phyloP scores from a whole-genome alignment of 352 stramenopile species.

The Peronospora belbahrii region DNA sequence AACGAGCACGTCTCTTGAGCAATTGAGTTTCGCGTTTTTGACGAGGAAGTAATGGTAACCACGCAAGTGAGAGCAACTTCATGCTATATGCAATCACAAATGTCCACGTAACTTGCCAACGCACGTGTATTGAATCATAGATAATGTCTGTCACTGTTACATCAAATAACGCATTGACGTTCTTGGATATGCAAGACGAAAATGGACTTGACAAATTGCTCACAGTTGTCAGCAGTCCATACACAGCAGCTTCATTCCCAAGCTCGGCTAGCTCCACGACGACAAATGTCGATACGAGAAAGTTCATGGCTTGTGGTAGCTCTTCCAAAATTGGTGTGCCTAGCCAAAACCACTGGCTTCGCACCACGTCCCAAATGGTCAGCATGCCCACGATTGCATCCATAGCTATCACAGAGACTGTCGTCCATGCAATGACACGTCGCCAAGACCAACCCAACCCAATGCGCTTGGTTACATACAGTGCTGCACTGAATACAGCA shows the following conservation, averaged over 20 bases:
- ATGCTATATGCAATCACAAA: constrained; percentile 44
- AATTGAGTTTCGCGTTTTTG: constrained; percentile 50
- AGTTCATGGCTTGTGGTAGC: constrained; percentile 39
- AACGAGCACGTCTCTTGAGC: constrained; percentile 30
- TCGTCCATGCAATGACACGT: constrained; percentile 27
- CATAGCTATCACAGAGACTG: constrained; percentile 29
- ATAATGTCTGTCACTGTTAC: constrained; percentile 30
- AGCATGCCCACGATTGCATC: constrained; percentile 34
- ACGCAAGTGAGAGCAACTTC: constrained; percentile 39
- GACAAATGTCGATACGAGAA: constrained; percentile 48
- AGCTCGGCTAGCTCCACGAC: constrained; percentile 50
- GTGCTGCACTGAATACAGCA: constrained; percentile 28
- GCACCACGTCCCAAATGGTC: constrained; percentile 41
- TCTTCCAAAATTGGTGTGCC: constrained; percentile 39
- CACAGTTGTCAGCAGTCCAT: constrained; percentile 48
- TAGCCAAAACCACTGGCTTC: constrained; percentile 61
- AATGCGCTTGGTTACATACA: constrained; percentile 33
- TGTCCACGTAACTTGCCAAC: constrained; percentile 28
- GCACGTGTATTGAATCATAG: constrained; percentile 28
- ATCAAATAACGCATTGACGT: constrained; percentile 31
- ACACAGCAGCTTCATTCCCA: constrained; percentile 49
- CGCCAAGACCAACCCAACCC: constrained; percentile 51
- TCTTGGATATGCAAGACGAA: constrained; percentile 35
- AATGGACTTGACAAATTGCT: constrained; percentile 40
- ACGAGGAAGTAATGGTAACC: constrained; percentile 43